Conservation (phyloP, 371 early-diverging fungal species). For the Mucor mucedo region DNA sequence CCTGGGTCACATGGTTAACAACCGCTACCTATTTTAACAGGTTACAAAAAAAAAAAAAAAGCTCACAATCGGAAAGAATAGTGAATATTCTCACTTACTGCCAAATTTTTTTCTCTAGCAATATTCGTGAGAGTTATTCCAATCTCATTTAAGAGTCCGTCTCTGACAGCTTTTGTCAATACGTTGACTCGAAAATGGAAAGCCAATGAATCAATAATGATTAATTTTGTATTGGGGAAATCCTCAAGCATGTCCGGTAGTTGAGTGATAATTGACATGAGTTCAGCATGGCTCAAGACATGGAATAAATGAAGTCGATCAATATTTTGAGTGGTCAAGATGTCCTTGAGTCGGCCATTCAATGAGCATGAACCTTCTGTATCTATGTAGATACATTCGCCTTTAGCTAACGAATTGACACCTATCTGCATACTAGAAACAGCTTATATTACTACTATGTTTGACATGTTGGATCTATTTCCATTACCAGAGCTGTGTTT, state of each 20-base stretch:
- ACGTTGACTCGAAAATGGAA: conserved; percentile 66
- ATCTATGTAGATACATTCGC: conserved; percentile 72
- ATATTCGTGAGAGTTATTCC: conserved; percentile 17
- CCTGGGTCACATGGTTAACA: conserved; percentile 27
- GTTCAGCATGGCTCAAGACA: conserved; percentile 53
- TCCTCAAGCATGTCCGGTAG: conserved; percentile 52
- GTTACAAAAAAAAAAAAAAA: not conserved
- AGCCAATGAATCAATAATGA: conserved; percentile 70
- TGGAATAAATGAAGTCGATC: conserved; percentile 49
- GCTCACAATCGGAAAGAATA: too few species aligned
- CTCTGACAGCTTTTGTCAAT: conserved; percentile 46
- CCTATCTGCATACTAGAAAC: conserved; percentile 64
- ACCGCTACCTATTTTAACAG: conserved; percentile 13
- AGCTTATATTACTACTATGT: too few species aligned
- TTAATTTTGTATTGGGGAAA: conserved; percentile 54
- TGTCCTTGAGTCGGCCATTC: conserved; percentile 40
- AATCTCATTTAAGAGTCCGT: conserved; percentile 48
- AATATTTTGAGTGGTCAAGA: conserved; percentile 31
- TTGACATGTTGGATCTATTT: too few species aligned
- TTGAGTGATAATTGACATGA: conserved; percentile 57
- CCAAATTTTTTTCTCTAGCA: not conserved
- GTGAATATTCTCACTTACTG: not conserved
- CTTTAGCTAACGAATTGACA: conserved; percentile 59
- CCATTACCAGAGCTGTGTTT: conserved; percentile 68
- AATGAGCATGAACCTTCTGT: conserved; percentile 69